Conservation (phyloP, 2,329 filamentous ascomycete genomes). For the Aspergillus jensenii region DNA sequence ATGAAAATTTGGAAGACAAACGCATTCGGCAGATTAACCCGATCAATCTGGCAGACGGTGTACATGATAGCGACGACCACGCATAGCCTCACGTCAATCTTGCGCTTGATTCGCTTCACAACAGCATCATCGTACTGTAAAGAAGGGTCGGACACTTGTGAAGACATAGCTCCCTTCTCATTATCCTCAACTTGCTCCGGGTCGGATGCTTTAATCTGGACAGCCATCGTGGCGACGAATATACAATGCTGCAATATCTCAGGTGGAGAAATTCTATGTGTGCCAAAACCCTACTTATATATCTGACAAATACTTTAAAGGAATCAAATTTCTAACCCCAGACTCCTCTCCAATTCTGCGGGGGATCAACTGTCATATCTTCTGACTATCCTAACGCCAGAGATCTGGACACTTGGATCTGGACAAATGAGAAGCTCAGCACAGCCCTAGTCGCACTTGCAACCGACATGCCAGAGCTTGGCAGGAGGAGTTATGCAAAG, state of each 20-base stretch:
- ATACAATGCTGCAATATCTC: too few species aligned
- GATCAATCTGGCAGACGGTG: constrained; percentile 13
- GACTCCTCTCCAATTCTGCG: background rate
- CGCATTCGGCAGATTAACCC: constrained; percentile 9
- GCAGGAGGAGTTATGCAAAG: background rate
- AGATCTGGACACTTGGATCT: background rate
- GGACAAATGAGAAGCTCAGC: background rate
- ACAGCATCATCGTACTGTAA: constrained; percentile 4
- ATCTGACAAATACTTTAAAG: too few species aligned
- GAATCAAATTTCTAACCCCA: too few species aligned
- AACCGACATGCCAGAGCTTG: background rate
- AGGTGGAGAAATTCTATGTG: too few species aligned
- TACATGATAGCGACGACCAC: constrained; percentile 11
- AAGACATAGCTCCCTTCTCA: background rate
- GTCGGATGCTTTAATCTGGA: background rate
- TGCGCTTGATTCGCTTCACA: constrained; percentile 12
- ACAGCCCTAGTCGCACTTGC: background rate
- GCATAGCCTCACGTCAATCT: constrained; percentile 7
- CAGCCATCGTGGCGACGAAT: background rate
- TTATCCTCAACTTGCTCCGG: background rate
- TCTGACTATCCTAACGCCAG: background rate
- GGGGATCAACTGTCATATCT: background rate
- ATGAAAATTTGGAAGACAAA: background rate
- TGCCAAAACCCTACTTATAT: too few species aligned
- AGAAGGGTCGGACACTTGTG: background rate